phyloP scores from a whole-genome alignment of 768 basidiomycete genomes.

The Panus rudis region DNA sequence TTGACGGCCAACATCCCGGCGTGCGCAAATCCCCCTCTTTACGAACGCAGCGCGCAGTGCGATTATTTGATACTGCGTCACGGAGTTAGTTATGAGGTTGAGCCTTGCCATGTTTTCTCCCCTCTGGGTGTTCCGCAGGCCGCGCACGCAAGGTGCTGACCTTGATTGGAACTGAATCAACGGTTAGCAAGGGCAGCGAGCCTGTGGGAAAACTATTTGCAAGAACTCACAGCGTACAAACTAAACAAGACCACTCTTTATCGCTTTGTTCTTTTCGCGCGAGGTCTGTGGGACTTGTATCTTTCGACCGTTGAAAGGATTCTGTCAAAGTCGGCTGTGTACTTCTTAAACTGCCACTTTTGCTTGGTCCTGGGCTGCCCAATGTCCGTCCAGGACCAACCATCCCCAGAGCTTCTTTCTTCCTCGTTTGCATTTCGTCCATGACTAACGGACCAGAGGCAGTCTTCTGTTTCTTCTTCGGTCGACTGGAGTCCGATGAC shows the following conservation, averaged over 20 bases:
- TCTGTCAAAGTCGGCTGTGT: too few species aligned
- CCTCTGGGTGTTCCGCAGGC: not conserved
- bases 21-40: too few species aligned
- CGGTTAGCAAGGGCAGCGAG: too few species aligned
- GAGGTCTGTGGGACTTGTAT: not conserved
- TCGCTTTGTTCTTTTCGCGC: not conserved
- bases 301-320: too few species aligned
- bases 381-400: slow-evolving; percentile 16
- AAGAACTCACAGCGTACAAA: slow-evolving; percentile 57
- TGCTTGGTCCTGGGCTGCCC: slow-evolving; percentile 4
- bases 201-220: not conserved
- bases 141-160: slow-evolving; percentile 50
- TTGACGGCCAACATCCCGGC: too few species aligned
- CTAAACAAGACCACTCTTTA: slow-evolving; percentile 43
- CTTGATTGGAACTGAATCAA: slow-evolving; percentile 42
- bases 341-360: too few species aligned
- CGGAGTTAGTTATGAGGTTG: too few species aligned
- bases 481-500: not conserved
- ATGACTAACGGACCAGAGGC: slow-evolving; percentile 16
- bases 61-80: too few species aligned
- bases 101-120: too few species aligned
- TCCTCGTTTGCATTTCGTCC: slow-evolving; percentile 37
- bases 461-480: slow-evolving; percentile 4
- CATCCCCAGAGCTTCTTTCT: slow-evolving; percentile 39
- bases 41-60: too few species aligned